Evolutionary conservation across 768 basidiomycete genomes (phyloP), one percentile per base, ranked within the genome.

Genomic region (Rhodotorula taiwanensis): DNA sequence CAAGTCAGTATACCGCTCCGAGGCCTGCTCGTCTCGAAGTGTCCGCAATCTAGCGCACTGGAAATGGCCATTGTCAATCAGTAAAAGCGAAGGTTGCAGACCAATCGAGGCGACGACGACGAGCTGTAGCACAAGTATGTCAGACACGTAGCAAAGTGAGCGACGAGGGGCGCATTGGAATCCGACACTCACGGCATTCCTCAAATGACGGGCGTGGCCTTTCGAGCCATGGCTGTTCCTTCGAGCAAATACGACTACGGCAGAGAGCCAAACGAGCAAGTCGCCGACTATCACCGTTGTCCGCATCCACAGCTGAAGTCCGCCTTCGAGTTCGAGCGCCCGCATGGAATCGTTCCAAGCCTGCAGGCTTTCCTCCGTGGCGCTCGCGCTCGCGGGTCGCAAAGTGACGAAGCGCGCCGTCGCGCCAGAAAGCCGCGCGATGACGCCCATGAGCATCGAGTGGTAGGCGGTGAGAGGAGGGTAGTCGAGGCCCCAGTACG

Each of bases 401-500:
- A 72, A 48, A 43, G 58, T 50, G 51, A 56, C 56, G 58, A 45
- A 57, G 6, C 23, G 20, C 3, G 62, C 51, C 1, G 65, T 54
- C 7, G 41, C 5, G 23, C 60, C 45, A 14, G 34, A 21, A 3
- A 56, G 52, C 21, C 56, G 58, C 18, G 69, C 62, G 44, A 69
- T 16, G 15, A 41, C 11, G 30, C 70, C 72, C 56, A 72, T 55
- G 55, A 71, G 25, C 49, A 62, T 52, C 3, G 74, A 74, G 55
- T 74, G 71, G 48, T 93, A 94, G 5, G 89, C 93, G 5, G 92
- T 95, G 65, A 95, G 72, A 5, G 92, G 92, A 6, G 92, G 92
- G 77, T 97, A 97, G 76, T 97, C 93, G 54, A 97, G 79, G 0
- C 89, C 89, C 93, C 93, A 97, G 72, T 94, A 94, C 41, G 83